Conservation (phyloP, 2,329 filamentous ascomycete genomes). For the Elsinoe batatas region DNA sequence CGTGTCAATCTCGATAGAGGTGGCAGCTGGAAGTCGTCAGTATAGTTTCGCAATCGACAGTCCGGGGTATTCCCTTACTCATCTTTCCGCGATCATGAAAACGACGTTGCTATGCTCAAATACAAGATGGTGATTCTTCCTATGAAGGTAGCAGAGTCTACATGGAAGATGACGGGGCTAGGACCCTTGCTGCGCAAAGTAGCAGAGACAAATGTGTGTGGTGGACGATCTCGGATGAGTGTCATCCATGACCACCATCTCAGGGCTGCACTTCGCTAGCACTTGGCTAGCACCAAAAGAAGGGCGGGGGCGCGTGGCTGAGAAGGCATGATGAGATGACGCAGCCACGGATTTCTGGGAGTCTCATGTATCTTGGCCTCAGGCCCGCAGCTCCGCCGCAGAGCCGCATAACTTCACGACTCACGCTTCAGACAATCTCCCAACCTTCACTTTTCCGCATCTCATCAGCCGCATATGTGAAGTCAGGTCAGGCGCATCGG, state of each 20-base stretch:
- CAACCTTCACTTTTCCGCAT: too few species aligned
- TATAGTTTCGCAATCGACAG: not conserved
- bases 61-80: not conserved
- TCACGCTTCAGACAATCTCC: too few species aligned
- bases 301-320: not conserved
- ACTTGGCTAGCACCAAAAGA: not conserved
- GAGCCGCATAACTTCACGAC: not conserved
- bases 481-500: too few species aligned
- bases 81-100: conserved; percentile 3
- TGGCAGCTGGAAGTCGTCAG: conserved; percentile 1
- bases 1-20: conserved; percentile 9
- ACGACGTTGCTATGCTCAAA: not conserved
- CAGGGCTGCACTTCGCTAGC: not conserved
- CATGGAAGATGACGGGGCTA: not conserved
- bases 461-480: too few species aligned
- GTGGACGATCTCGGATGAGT: conserved; percentile 1
- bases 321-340: conserved; percentile 2
- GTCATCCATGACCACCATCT: conserved; percentile 8
- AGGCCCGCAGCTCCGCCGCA: too few species aligned
- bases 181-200: conserved; percentile 9
- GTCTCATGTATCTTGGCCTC: not conserved
- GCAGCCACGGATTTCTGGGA: not conserved
- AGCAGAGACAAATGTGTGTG: not conserved
- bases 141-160: not conserved
- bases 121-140: not conserved